Percentiles rank a stretch among this genome's conserved stretches.
Evolutionary conservation across 495 filamentous ascomycete species (phyloP).

Genomic region (Hypoxylon rickii): DNA sequence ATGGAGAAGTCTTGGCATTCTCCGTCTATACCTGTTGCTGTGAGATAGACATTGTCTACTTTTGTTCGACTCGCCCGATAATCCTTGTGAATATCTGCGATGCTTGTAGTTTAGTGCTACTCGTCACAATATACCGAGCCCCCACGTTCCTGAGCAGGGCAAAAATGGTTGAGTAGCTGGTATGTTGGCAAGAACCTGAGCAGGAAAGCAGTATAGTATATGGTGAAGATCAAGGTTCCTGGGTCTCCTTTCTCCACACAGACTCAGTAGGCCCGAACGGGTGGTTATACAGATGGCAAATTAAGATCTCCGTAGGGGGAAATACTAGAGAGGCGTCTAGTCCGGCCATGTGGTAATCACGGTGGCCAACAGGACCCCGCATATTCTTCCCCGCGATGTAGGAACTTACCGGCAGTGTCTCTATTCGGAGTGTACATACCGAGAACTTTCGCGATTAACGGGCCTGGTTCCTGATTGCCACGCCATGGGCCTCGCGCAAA

Average conservation of each 20-base stretch:
- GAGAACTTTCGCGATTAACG: constrained; percentile 45
- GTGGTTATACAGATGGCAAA: constrained; percentile 43
- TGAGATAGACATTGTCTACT: not conserved
- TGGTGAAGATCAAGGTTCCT: constrained; percentile 27
- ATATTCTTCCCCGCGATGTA: constrained; percentile 41
- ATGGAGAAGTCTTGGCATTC: constrained; percentile 36
- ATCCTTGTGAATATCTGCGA: constrained; percentile 12
- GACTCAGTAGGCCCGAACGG: constrained; percentile 34
- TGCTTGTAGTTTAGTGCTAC: not conserved
- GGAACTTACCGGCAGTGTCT: constrained; percentile 39
- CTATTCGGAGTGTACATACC: constrained; percentile 51
- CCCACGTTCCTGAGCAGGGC: constrained; percentile 12
- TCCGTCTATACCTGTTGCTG: constrained; percentile 24
- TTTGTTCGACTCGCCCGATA: not conserved
- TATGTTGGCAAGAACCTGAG: constrained; percentile 15
- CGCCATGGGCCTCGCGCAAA: constrained; percentile 7
- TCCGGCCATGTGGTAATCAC: constrained; percentile 37
- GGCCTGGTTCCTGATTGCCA: constrained; percentile 56
- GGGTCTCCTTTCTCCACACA: constrained; percentile 24
- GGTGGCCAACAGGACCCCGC: constrained; percentile 47
- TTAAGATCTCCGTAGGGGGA: constrained; percentile 42
- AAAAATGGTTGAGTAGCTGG: constrained; percentile 4
- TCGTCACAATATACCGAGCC: constrained; percentile 2
- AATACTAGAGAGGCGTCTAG: constrained; percentile 37
- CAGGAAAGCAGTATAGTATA: constrained; percentile 27